Percentiles rank a stretch among this genome's conserved stretches.
Evolutionary conservation across 2,329 filamentous ascomycete genomes (phyloP).

Genomic region (Aspergillus felis): DNA sequence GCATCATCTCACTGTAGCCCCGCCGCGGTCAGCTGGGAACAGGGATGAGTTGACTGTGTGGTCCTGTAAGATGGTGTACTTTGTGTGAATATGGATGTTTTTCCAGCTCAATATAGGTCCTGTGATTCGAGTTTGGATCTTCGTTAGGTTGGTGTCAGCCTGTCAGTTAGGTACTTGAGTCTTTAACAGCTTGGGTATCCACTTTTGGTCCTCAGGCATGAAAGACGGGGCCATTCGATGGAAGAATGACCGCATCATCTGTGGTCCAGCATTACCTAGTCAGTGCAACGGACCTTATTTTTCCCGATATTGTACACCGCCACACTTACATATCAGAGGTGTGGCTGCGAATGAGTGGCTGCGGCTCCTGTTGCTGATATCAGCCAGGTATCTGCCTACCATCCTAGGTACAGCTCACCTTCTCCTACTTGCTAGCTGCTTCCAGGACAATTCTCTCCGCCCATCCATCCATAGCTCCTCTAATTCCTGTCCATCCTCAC

Average conservation of each 20-base stretch:
- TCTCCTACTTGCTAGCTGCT: background rate
- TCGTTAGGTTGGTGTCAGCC: too few relatives aligned
- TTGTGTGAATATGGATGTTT: too few relatives aligned
- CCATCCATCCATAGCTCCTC: background rate
- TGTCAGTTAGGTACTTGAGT: background rate
- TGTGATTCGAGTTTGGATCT: background rate
- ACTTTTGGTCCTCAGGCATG: background rate
- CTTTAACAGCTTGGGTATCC: background rate
- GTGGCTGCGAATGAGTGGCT: constrained; percentile 1
- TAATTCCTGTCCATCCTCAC: background rate
- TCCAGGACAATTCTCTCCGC: constrained; percentile 1
- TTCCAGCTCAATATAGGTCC: too few relatives aligned
- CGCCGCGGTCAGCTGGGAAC: constrained; percentile 19
- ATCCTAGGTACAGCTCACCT: background rate
- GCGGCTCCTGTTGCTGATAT: constrained; percentile 5
- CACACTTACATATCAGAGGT: background rate
- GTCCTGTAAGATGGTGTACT: background rate
- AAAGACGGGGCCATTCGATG: background rate
- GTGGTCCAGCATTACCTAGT: background rate
- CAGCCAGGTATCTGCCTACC: background rate
- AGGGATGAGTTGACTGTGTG: constrained; percentile 1
- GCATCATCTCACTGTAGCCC: background rate
- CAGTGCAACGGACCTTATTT: background rate
- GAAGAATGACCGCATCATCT: background rate
- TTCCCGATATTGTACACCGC: background rate